Base-by-base conservation (phyloP, 345 rosid genomes). In the Gossypium rotundifolium region DNA sequence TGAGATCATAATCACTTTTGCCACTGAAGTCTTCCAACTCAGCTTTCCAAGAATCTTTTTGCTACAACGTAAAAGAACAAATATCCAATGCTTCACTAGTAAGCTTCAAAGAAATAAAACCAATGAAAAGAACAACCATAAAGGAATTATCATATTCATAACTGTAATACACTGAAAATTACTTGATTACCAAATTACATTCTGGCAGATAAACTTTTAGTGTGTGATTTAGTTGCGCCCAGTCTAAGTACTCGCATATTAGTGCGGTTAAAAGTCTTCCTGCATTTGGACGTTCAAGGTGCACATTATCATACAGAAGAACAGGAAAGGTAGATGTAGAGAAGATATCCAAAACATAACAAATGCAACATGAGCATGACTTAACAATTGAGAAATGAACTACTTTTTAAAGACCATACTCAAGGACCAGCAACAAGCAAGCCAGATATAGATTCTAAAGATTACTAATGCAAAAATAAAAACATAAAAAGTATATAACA, bases 161-260 rank as follows among this genome's bases (percentile, higher is more conserved):
- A 55, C 20, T 16, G 57, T 18, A 52, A 78, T 9, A 70, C 45
- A 55, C 51, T 77, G 76, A 73, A 77, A 78, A 69, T 76, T 83
- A 83, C 83, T 69, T 75, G 79, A 89, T 88, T 95, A 95, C 99
- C 99, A 93, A 83, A 90, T 95, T 95, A 82, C 97, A 91, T 80
- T 95, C 98, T 3, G 99, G 98, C 74, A 78, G 90, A 89, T 88
- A 95, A 46, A 95, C 97, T 84, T 91, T 93, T 66, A 88, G 86
- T 0, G 97, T 83, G 81, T 93, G 97, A 64, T 91, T 93, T 12
- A 95, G 94, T 52, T 95, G 91, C 1, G 98, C 97, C 98, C 98
- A 93, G 81, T 95, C 97, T 73, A 95, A 87, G 83, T 95, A 95
- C 81, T 95, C 99, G 73, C 94, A 95, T 65, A 93, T 66, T 18